A percentile compares a stretch with the other conserved stretches of the same genome.
Conservation (phyloP, 2,329 filamentous ascomycete species). For the Pseudogymnoascus sp. region DNA sequence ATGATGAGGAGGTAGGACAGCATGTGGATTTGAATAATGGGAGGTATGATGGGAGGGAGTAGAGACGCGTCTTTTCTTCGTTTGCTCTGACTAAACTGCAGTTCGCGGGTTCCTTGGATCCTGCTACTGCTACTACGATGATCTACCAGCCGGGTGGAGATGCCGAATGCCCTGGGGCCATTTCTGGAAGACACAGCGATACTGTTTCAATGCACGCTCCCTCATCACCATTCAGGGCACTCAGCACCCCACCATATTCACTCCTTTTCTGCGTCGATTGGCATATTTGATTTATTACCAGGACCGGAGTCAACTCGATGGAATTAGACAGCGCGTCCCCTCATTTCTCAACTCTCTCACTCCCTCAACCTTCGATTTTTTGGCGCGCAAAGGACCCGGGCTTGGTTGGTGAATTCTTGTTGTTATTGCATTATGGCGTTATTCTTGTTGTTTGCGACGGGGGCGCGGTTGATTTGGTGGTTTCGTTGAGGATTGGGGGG, state of each 20-base stretch:
- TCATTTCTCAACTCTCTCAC: background rate
- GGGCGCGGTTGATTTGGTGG: background rate
- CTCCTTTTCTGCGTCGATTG: background rate
- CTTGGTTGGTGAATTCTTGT: background rate
- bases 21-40: conserved; percentile 10
- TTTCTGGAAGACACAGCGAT: background rate
- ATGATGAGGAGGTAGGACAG: conserved; percentile 63
- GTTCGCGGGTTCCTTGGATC: background rate
- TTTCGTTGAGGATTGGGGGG: background rate
- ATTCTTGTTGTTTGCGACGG: background rate
- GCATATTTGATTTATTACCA: background rate
- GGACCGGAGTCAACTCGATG: background rate
- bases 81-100: background rate
- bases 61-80: background rate
- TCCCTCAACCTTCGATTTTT: background rate
- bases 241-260: background rate
- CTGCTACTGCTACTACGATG: background rate
- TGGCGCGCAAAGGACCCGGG: background rate
- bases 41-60: conserved; percentile 4
- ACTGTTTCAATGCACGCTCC: background rate
- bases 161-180: background rate
- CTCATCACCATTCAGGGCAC: background rate
- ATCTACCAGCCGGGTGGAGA: background rate
- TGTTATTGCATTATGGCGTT: conserved; percentile 1
- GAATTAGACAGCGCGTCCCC: background rate